A percentile compares a stretch with the other conserved stretches of the same genome.
Conservation (phyloP, 2,329 filamentous ascomycete genomes). For the Cephalotrichum gorgonifer region DNA sequence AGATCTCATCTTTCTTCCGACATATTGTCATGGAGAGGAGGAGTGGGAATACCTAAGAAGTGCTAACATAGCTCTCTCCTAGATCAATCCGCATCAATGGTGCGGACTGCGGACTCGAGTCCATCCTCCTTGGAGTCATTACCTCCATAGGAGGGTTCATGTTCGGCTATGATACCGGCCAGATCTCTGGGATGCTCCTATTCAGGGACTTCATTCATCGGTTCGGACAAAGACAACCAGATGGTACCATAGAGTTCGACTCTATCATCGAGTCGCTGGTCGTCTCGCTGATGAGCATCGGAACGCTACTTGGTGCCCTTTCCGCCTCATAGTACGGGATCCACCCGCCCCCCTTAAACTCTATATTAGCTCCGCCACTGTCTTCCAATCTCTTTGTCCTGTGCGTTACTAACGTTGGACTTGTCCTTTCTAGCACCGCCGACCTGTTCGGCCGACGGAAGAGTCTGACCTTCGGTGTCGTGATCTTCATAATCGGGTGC, state of each 20-base stretch:
- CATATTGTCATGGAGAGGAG: not conserved
- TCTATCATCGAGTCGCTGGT: conserved; percentile 38
- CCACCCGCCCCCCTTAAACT: not conserved
- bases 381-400: not conserved
- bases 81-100: conserved; percentile 31
- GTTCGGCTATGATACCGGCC: conserved; percentile 54
- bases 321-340: conserved; percentile 11
- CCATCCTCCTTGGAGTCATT: conserved; percentile 34
- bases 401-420: too few relatives aligned
- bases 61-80: not conserved
- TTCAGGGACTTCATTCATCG: conserved; percentile 19
- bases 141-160: conserved; percentile 52
- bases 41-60: not conserved
- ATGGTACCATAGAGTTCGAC: conserved; percentile 26
- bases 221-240: conserved; percentile 35
- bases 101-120: conserved; percentile 28
- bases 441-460: conserved; percentile 48
- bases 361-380: too few relatives aligned
- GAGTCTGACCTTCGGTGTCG: conserved; percentile 39
- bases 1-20: too few relatives aligned
- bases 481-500: conserved; percentile 54
- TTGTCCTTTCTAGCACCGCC: conserved; percentile 26
- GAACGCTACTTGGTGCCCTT: conserved; percentile 43
- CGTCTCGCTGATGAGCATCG: conserved; percentile 46
- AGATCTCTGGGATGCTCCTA: conserved; percentile 41